A percentile compares a stretch with the other conserved stretches of the same genome.
These are phyloP conservation scores for Phellopilus nigrolimitatus DNA, from an alignment of 1,284 basidiomycete species.

Conservation along the genomic window DNA sequence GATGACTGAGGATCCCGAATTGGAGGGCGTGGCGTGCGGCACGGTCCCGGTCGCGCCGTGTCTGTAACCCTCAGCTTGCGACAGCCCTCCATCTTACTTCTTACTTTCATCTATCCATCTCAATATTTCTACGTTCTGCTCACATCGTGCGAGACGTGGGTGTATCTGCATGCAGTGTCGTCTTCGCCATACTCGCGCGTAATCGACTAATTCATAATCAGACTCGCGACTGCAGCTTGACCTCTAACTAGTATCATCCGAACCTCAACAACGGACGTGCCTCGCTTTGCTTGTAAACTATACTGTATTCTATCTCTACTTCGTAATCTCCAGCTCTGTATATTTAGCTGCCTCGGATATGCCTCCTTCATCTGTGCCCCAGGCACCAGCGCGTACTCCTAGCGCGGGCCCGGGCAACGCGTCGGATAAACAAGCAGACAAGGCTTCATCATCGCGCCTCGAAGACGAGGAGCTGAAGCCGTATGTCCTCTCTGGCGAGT, in stretches of 20 bases:
- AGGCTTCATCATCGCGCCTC: slow-evolving; percentile 4
- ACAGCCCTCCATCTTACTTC: background rate
- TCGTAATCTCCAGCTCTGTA: background rate
- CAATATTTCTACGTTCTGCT: background rate
- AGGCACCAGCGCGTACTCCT: slow-evolving; percentile 2
- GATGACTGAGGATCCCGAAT: background rate
- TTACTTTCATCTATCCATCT: background rate
- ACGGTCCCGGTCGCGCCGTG: background rate
- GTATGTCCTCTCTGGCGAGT: slow-evolving; percentile 67
- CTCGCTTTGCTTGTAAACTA: background rate
- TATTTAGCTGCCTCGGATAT: background rate
- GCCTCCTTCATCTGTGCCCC: slow-evolving; percentile 6
- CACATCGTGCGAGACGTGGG: background rate
- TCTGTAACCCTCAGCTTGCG: background rate
- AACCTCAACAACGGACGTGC: background rate
- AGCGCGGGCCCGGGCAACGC: slow-evolving; percentile 1
- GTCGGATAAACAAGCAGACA: slow-evolving; percentile 4
- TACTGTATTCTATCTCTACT: background rate
- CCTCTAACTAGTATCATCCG: background rate
- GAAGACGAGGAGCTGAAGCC: slow-evolving; percentile 68
- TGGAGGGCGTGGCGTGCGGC: background rate
- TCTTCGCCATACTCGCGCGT: background rate
- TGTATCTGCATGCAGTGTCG: background rate
- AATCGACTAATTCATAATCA: background rate
- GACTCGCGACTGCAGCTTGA: background rate